Conservation (phyloP, 1,284 basidiomycete genomes). For the Bondarzewia mesenterica region DNA sequence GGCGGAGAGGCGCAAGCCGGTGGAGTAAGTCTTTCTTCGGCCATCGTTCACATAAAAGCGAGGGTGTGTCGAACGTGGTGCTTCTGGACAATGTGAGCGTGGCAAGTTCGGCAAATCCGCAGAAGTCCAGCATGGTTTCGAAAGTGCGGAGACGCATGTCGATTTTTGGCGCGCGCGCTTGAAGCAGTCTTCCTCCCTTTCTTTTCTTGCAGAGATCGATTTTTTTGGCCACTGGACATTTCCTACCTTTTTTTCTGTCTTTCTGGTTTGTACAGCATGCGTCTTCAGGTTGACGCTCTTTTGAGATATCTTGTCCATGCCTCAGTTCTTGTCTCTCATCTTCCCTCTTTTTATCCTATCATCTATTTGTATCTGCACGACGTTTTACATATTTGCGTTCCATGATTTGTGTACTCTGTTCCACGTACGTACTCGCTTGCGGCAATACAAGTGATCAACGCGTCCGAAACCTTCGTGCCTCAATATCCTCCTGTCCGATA, state of each 20-base stretch:
- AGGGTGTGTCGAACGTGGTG: background rate
- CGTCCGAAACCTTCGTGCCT: too few species aligned
- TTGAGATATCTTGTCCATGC: background rate
- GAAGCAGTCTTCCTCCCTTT: too few species aligned
- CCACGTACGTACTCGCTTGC: too few species aligned
- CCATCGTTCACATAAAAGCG: background rate
- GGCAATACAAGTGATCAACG: too few species aligned
- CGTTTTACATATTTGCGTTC: too few species aligned
- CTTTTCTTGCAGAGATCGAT: background rate
- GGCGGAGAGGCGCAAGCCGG: background rate
- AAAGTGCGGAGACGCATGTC: background rate
- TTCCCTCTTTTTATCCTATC: too few species aligned
- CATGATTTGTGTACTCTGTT: too few species aligned
- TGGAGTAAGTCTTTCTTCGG: background rate
- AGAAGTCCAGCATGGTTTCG: background rate
- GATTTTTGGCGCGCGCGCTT: too few species aligned
- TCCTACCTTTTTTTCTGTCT: background rate
- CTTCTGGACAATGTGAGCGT: background rate
- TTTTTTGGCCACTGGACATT: background rate
- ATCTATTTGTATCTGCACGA: too few species aligned
- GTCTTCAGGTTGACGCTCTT: too few species aligned
- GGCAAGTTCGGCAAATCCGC: background rate
- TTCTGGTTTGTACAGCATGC: background rate
- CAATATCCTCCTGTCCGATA: too few species aligned
- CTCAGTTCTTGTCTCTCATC: background rate